phyloP scores from a whole-genome alignment of 208 protist species.

The Paratrypanosoma confusum region DNA sequence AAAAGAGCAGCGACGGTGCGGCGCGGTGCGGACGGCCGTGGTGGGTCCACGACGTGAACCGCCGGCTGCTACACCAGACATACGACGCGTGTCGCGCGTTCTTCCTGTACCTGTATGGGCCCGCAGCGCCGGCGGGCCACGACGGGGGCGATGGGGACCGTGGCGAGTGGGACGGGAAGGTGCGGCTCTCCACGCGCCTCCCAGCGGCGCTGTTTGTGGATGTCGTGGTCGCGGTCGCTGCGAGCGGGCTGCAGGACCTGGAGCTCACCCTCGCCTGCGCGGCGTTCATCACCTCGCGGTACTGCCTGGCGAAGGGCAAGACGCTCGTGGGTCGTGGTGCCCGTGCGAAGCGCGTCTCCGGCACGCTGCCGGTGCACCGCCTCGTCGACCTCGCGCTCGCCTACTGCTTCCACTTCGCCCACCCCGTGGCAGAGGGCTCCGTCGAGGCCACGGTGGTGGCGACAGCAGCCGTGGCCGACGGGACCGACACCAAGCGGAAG shows the following conservation, averaged over 20 bases:
- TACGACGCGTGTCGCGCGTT: slow-evolving; percentile 60
- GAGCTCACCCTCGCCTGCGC: slow-evolving; percentile 37
- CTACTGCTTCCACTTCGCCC: slow-evolving; percentile 30
- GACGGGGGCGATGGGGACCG: slow-evolving; percentile 5
- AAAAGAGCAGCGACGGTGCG: background rate
- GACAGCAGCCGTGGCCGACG: no score
- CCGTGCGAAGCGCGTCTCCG: slow-evolving; percentile 20
- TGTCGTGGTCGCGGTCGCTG: slow-evolving; percentile 34
- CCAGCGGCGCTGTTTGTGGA: slow-evolving; percentile 32
- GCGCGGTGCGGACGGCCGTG: background rate
- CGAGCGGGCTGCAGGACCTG: slow-evolving; percentile 23
- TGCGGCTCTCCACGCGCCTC: slow-evolving; percentile 25
- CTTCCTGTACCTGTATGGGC: slow-evolving; percentile 59
- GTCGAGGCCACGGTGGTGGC: no score
- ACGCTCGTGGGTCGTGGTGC: no score
- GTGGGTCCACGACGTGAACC: slow-evolving; percentile 3
- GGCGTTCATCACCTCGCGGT: slow-evolving; percentile 16
- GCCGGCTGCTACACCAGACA: slow-evolving; percentile 27
- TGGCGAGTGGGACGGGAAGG: slow-evolving; percentile 30
- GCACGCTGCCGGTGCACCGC: slow-evolving; percentile 17
- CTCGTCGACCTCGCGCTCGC: slow-evolving; percentile 45
- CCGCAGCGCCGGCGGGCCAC: slow-evolving; percentile 3
- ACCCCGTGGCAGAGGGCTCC: background rate
- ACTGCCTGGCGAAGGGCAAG: no score
- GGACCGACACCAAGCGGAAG: no score